Evolutionary conservation across 768 basidiomycete species (phyloP).

Genomic region (Suillus cothurnatus): DNA sequence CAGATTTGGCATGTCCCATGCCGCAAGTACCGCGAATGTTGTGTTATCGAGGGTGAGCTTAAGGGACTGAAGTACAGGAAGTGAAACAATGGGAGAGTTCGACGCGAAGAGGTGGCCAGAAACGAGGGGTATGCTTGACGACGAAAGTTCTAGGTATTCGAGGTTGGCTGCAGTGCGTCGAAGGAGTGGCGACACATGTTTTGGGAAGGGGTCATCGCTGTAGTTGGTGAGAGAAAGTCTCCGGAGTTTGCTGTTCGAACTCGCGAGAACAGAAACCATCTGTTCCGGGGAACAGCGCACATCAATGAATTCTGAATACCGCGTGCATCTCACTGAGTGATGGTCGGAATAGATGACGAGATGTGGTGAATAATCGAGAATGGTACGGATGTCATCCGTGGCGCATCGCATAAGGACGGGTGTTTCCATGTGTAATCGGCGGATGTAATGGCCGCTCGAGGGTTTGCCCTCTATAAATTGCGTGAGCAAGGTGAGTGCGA

Average conservation of each 20-base stretch:
- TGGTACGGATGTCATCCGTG: constrained; percentile 66
- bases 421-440: constrained; percentile 72
- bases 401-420: constrained; percentile 61
- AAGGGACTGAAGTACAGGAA: constrained; percentile 69
- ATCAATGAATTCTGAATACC: constrained; percentile 45
- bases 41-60: constrained; percentile 73
- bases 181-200: constrained; percentile 56
- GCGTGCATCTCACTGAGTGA: constrained; percentile 60
- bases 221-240: constrained; percentile 75
- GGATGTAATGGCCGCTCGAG: constrained; percentile 52
- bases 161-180: constrained; percentile 53
- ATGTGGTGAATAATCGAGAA: constrained; percentile 64
- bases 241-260: constrained; percentile 52
- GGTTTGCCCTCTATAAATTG: constrained; percentile 41
- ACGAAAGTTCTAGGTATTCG: constrained; percentile 70
- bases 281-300: constrained; percentile 54
- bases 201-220: constrained; percentile 59
- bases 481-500: constrained; percentile 46
- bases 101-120: constrained; percentile 29
- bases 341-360: constrained; percentile 66
- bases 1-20: constrained; percentile 67
- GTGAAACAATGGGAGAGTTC: constrained; percentile 30
- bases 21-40: constrained; percentile 65
- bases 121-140: constrained; percentile 50
- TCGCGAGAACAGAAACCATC: constrained; percentile 60